A percentile compares a stretch with the other conserved stretches of the same genome.
Conservation (phyloP, 1,284 basidiomycete species). For the Sporisorium scitamineum region DNA sequence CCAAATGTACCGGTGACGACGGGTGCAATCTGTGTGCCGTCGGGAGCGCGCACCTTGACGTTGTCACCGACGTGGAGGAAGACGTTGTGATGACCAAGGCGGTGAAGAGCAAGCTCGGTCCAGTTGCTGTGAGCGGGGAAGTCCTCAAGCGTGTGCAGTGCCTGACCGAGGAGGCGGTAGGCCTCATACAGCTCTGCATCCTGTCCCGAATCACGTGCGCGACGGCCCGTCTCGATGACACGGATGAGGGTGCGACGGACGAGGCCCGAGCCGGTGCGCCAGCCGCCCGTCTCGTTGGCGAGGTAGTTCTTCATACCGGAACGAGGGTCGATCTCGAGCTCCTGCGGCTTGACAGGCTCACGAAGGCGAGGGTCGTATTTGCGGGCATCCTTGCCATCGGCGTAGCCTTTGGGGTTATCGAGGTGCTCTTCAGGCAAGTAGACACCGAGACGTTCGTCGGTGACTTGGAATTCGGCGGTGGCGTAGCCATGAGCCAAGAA, state of each 20-base stretch:
- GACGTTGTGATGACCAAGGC: conserved; percentile 80
- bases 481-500: conserved; percentile 73
- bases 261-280: conserved; percentile 89
- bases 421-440: conserved; percentile 92
- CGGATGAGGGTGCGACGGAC: conserved; percentile 81
- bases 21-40: conserved; percentile 81
- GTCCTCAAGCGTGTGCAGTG: conserved; percentile 83
- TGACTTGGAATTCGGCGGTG: conserved; percentile 85
- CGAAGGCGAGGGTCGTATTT: conserved; percentile 81
- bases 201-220: conserved; percentile 74
- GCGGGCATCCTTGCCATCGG: conserved; percentile 84
- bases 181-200: conserved; percentile 79
- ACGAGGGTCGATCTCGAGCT: conserved; percentile 85
- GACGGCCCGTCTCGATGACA: conserved; percentile 75
- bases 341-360: conserved; percentile 80
- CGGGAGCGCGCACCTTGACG: conserved; percentile 79
- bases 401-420: conserved; percentile 69
- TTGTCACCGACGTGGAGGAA: conserved; percentile 91
- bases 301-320: conserved; percentile 98
- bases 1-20: conserved; percentile 91
- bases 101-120: conserved; percentile 74
- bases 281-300: conserved; percentile 79
- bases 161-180: conserved; percentile 62
- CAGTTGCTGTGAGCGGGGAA: conserved; percentile 82
- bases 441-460: conserved; percentile 83